Base-by-base conservation (phyloP, 2,329 filamentous ascomycete genomes). In the Spiromastix sp. region DNA sequence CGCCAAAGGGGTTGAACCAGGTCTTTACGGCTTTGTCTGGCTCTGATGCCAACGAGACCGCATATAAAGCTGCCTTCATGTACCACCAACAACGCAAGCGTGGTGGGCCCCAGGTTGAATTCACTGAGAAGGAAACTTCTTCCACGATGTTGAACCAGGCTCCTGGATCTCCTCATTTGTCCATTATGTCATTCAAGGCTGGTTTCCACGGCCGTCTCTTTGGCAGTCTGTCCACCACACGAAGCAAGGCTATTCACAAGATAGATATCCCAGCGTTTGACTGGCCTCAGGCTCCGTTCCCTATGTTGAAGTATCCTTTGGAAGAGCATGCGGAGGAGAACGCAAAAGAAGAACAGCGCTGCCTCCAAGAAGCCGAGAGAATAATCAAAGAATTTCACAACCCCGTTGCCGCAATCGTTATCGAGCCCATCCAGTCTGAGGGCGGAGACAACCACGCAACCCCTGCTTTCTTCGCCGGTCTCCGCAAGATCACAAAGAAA, bases 1-100 rank as follows among this genome's bases (percentile, higher is more conserved):
- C 86, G 0, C 87, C 86, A 40, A 81, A 80, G 57, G 86, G 86
- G 21, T 66, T 89, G 43, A 66, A 86, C 68, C 83, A 94, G 61
- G 85, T 94, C 48, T 93, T 93, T 66, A 94, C 86, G 12, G 85
- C 81, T 45, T 81, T 85, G 69, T 77, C 85, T 36, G 86, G 86
- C 42, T 93, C 85, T 13, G 86, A 94, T 53, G 86, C 86, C 61
- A 94, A 94, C 65, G 87, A 94, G 67, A 82, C 84, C 21, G 87
- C 87, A 28, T 94, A 85, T 74, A 94, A 94, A 67, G 86, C 86
- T 6, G 86, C 87, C 32, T 94, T 94, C 67, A 94, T 94, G 79
- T 93, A 81, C 72, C 79, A 81, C 54, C 78, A 83, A 32, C 82
- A 85, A 60, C 71, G 77, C 44, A 76, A 91, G 63, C 83, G 87